Base-by-base conservation (phyloP, 2,329 filamentous ascomycete genomes). In the Ophiostoma piceae region DNA sequence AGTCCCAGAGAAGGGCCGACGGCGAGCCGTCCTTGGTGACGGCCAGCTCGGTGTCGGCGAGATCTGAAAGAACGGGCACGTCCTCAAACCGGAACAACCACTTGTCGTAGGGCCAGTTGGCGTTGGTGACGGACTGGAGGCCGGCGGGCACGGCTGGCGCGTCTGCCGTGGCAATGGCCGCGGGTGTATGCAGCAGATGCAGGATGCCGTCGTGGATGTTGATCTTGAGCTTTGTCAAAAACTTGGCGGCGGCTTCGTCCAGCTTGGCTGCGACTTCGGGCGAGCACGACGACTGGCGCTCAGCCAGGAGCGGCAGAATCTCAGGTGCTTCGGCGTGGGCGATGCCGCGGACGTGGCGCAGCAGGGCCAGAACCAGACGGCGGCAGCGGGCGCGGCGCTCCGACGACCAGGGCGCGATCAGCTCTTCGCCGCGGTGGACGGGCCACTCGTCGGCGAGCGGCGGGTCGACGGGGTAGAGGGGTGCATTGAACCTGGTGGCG, bases 11-110 rank as follows among this genome's bases (percentile, higher is more conserved):
- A 77, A 91, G 71, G 3, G 60, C 11, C 1, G 37, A 14, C 35
- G 8, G 39, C 12, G 26, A 19, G 22, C 3, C 22, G 22, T 19
- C n/a, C 39, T 35, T 19, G 39, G 66, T 67, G 22, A 66, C 57
- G 2, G n/a, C n/a, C 5, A 67, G 5, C 41, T 62, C 64, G 4
- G 22, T 67, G 43, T 70, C 86, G 0, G 79, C 72, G 0, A 82
- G 82, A 22, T 86, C 74, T 16, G 64, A 66, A 14, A 75, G 68
- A 41, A 71, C 68, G 12, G 85, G 83, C 68, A 89, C 73, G 3
- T 78, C 76, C 47, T 82, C 79, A 0, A 79, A 74, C 7, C 80
- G 77, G 69, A 90, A 87, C 12, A 90, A 74, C 81, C 87, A 90
- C 77, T 88, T 89, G 71, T 84, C 81, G 70, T 82, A 76, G 70